Percentiles rank a stretch among this genome's conserved stretches.
These are phyloP conservation scores for Puccinia horiana DNA, from an alignment of 1,284 basidiomycete species.

Conservation along the genomic window DNA sequence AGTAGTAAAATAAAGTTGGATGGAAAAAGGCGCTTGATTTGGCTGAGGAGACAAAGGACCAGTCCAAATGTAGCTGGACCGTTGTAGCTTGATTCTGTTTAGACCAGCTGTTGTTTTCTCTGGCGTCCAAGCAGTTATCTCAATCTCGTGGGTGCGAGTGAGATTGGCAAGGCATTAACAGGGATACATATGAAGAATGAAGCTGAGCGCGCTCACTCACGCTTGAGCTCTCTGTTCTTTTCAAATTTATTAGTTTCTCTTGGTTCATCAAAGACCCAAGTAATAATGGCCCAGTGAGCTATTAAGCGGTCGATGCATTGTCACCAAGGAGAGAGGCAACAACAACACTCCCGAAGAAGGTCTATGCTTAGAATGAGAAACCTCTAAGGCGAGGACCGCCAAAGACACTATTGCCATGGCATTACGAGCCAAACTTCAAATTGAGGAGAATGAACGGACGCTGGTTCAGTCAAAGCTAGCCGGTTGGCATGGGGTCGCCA, in stretches of 20 bases:
- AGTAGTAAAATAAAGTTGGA: not conserved
- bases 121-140: not conserved
- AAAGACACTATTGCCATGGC: not conserved
- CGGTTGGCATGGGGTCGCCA: no score
- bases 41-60: not conserved
- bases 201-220: no score
- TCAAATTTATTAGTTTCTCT: not conserved
- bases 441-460: not conserved
- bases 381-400: not conserved
- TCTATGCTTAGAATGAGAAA: not conserved
- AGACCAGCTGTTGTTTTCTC: not conserved
- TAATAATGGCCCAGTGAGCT: not conserved
- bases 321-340: not conserved
- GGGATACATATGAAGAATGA: not conserved
- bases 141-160: not conserved
- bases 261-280: not conserved
- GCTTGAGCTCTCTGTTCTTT: no score
- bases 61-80: not conserved
- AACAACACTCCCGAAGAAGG: not conserved
- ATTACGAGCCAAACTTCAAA: not conserved
- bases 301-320: not conserved
- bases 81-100: not conserved
- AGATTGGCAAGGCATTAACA: constrained; percentile 2
- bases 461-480: no score
- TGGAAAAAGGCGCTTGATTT: no score